These are phyloP conservation scores for Fusarium sp. DNA, from an alignment of 2,329 filamentous ascomycete species.

Conservation along the genomic window DNA sequence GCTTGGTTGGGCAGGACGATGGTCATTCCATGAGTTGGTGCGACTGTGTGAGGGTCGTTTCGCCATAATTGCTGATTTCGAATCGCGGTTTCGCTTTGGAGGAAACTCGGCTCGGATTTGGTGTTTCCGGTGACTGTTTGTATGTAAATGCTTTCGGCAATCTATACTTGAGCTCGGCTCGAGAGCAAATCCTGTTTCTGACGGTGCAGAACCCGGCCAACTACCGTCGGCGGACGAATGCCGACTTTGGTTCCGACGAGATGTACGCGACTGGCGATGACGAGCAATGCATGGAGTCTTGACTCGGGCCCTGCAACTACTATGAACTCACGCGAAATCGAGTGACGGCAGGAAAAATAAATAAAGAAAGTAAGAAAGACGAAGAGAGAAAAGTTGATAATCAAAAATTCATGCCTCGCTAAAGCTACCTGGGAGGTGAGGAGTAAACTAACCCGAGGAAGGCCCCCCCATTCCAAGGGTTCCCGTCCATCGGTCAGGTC, in stretches of 20 bases:
- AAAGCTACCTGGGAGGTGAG: constrained; percentile 27
- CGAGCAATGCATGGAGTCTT: constrained; percentile 34
- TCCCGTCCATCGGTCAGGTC: constrained; percentile 32
- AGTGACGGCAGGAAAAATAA: constrained; percentile 3
- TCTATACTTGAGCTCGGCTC: constrained; percentile 12
- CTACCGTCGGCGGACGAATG: constrained; percentile 8
- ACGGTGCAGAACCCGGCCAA: constrained; percentile 4
- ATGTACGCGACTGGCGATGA: constrained; percentile 28
- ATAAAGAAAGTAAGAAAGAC: background rate
- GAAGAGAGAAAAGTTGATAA: constrained; percentile 11
- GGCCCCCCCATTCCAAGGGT: constrained; percentile 35
- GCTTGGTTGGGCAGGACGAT: constrained; percentile 62
- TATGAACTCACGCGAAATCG: constrained; percentile 9
- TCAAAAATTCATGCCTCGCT: constrained; percentile 27
- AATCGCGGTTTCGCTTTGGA: background rate
- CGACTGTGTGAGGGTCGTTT: constrained; percentile 50
- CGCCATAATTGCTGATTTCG: constrained; percentile 44
- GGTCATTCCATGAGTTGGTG: constrained; percentile 53
- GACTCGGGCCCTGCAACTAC: constrained; percentile 7
- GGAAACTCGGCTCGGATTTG: background rate
- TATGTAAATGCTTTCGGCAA: background rate
- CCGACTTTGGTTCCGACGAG: constrained; percentile 27
- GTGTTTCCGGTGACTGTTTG: background rate
- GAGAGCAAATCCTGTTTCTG: constrained; percentile 7
- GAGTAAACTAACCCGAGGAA: constrained; percentile 17